These are phyloP conservation scores for Trypanosoma vivax DNA, from an alignment of 208 protist genomes.

Conservation along the genomic window DNA sequence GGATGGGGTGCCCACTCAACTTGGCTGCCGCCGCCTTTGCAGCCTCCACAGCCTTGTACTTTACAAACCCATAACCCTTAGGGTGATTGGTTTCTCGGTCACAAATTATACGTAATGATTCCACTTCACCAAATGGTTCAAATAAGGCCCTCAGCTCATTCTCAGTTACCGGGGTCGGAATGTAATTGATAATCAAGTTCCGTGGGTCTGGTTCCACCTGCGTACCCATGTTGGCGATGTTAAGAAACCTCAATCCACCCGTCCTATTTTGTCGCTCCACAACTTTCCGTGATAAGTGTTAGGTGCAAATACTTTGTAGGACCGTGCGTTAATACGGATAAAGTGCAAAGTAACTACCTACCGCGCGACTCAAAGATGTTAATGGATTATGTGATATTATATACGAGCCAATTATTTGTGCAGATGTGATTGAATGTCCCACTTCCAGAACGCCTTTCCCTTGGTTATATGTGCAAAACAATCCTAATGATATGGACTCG, in stretches of 20 bases:
- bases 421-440: too few relatives aligned
- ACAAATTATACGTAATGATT: slow-evolving; percentile 45
- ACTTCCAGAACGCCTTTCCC: too few relatives aligned
- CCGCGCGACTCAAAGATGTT: too few relatives aligned
- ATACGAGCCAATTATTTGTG: too few relatives aligned
- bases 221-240: background rate
- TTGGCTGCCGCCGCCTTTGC: slow-evolving; percentile 35
- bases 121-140: slow-evolving; percentile 31
- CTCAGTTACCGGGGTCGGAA: slow-evolving; percentile 53
- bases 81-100: slow-evolving; percentile 41
- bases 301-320: too few relatives aligned
- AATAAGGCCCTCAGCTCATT: slow-evolving; percentile 36
- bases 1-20: slow-evolving; percentile 63
- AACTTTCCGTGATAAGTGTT: too few relatives aligned
- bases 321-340: too few relatives aligned
- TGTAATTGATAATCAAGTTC: slow-evolving; percentile 70
- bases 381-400: too few relatives aligned
- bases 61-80: slow-evolving; percentile 77
- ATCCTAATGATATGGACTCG: too few relatives aligned
- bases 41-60: slow-evolving; percentile 43
- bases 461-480: too few relatives aligned
- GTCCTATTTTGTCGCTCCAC: background rate
- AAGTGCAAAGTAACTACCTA: too few relatives aligned
- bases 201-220: slow-evolving; percentile 25
- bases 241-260: background rate